Evolutionary conservation across 768 basidiomycete species (phyloP).

Genomic region (Russula foetens): DNA sequence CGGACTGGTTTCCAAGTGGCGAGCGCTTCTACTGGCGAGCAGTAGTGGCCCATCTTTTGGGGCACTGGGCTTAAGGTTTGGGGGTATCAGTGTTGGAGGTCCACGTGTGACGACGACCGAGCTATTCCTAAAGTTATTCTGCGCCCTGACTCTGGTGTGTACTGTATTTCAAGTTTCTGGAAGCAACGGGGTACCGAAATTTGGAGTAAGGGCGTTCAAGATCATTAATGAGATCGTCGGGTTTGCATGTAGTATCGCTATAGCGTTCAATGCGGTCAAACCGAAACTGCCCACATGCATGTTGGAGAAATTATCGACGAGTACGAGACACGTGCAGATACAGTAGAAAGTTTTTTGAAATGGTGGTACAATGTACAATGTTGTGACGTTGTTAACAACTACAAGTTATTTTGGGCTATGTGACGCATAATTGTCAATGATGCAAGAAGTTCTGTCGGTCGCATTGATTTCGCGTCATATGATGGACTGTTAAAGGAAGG

Average conservation of each 20-base stretch:
- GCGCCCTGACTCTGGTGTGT: neutral
- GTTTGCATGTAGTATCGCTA: no score
- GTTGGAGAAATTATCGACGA: neutral
- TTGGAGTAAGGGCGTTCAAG: neutral
- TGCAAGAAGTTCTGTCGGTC: constrained; percentile 16
- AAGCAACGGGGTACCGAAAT: neutral
- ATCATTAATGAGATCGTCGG: neutral
- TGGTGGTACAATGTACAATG: neutral
- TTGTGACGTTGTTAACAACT: neutral
- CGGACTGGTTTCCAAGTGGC: neutral
- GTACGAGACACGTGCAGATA: neutral
- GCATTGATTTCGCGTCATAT: neutral
- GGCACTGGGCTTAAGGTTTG: neutral
- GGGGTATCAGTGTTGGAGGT: neutral
- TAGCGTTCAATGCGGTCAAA: no score
- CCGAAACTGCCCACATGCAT: neutral
- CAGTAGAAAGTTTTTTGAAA: neutral
- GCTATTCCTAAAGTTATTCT: neutral
- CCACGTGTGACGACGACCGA: neutral
- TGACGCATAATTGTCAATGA: constrained; percentile 21
- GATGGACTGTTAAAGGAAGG: neutral
- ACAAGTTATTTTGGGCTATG: constrained; percentile 21
- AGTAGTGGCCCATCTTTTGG: neutral
- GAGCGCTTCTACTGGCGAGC: no score
- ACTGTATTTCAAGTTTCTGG: neutral